Evolutionary conservation across 2,329 filamentous ascomycete species (phyloP).

Genomic region (Penicillium sp.): DNA sequence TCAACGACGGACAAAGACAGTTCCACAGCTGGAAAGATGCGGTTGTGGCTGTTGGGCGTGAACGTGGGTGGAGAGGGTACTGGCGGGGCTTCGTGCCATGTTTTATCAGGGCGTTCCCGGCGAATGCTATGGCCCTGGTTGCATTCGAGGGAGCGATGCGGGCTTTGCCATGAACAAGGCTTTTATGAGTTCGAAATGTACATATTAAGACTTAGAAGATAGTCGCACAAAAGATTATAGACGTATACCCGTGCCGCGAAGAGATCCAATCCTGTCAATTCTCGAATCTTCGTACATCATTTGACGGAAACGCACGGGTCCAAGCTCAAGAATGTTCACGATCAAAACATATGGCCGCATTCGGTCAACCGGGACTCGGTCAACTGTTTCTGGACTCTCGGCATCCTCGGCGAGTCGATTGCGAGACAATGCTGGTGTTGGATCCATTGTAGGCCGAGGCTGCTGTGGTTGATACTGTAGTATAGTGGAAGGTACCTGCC

Average conservation of each 20-base stretch:
- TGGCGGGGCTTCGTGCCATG: conserved; percentile 94
- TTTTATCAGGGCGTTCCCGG: conserved; percentile 90
- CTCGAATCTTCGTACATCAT: not conserved
- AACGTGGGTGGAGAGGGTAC: conserved; percentile 76
- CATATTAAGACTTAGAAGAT: conserved; percentile 1
- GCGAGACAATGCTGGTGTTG: not conserved
- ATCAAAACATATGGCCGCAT: not conserved
- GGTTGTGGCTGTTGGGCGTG: conserved; percentile 71
- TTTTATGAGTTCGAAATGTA: conserved; percentile 2
- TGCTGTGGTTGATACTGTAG: not conserved
- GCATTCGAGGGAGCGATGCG: conserved; percentile 94
- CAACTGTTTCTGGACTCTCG: conserved; percentile 14
- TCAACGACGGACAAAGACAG: conserved; percentile 65
- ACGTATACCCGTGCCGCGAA: not conserved
- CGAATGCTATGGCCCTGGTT: conserved; percentile 89
- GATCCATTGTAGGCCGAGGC: conserved; percentile 4
- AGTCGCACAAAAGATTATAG: not conserved
- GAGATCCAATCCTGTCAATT: not conserved
- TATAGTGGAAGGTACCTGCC: not conserved
- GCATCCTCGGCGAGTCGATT: not conserved
- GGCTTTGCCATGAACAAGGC: conserved; percentile 36
- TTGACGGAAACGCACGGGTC: not conserved
- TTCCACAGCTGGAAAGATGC: conserved; percentile 81
- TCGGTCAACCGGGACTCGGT: not conserved
- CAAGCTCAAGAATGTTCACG: conserved; percentile 11